phyloP scores from a whole-genome alignment of 306 rosid genomes.

The Crataegus laevigata region DNA sequence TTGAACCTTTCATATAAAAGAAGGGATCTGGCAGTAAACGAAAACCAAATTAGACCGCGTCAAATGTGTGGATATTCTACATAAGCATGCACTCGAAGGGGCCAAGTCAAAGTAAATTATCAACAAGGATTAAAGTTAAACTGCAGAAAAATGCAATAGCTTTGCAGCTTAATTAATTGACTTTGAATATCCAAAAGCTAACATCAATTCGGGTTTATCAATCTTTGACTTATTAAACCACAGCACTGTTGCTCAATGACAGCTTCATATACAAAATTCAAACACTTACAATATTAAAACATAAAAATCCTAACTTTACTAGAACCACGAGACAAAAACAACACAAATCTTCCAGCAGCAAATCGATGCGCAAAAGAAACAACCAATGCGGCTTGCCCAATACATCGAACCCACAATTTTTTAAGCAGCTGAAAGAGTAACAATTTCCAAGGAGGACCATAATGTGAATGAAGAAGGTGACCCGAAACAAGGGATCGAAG shows the following conservation, averaged over 20 bases:
- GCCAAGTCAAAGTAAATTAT: neutral
- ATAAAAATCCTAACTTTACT: neutral
- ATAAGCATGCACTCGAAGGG: neutral
- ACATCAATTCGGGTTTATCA: neutral
- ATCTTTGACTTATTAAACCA: neutral
- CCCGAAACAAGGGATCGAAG: conserved; percentile 19
- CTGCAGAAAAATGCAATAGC: neutral
- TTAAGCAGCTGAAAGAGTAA: neutral
- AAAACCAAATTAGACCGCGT: neutral
- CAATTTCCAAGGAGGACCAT: conserved; percentile 7
- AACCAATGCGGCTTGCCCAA: neutral
- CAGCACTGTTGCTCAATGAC: neutral
- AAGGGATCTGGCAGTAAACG: neutral
- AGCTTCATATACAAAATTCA: neutral
- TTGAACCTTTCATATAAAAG: neutral
- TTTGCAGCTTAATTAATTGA: neutral
- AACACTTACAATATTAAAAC: neutral
- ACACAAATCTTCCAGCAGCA: neutral
- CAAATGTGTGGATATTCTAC: neutral
- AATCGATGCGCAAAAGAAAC: neutral
- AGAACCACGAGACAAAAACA: neutral
- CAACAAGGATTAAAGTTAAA: neutral
- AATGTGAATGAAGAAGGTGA: conserved; percentile 20
- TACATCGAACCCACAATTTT: neutral
- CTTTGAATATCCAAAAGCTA: neutral